Base-by-base conservation (phyloP, 2,329 filamentous ascomycete genomes). In the Coniochaeta sp. region DNA sequence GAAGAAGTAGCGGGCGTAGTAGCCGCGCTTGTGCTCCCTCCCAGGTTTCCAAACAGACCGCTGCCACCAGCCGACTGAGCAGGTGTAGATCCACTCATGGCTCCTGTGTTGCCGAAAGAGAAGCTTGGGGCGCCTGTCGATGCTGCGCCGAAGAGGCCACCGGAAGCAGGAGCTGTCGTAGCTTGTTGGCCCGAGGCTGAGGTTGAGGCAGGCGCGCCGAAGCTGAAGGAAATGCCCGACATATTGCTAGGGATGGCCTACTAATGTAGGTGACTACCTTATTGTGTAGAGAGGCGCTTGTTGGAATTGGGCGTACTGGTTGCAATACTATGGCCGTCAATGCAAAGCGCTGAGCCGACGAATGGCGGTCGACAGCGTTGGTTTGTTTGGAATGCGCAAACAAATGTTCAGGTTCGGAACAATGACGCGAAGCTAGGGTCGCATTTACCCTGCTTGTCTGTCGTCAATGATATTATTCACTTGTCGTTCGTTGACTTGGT, bases 131-230 rank as follows among this genome's bases (percentile, higher is more conserved):
- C 64, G 19, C 62, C 60, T 43, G 47, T 54, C 33, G 60, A 70
- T 67, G 60, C 22, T 17, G 64, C 62, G 12, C 64, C 68, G 44
- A 74, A 73, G 17, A 73, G 65, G 26, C 62, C 61, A 8, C 63
- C 59, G 54, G 64, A 22, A 57, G 64, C 64, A 19, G 66, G 66
- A 8, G 66, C 66, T 19, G 66, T 62, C 1, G 62, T 64, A 24
- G 66, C 43, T 55, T 59, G 43, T 62, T 67, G 63, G 47, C 66
- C 64, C 19, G 66, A 59, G 17, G 64, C 63, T 31, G 63, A 61
- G 62, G 62, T 63, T 38, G 65, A 64, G 24, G 60, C 44, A 17
- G 64, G 61, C n/a, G 63, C 61, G 47, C 67, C 67, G 58, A 73
- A 73, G 55, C 58, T 59, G 60, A 67, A 67, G 16, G 65, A 36